Evolutionary conservation across 257 asterid species (phyloP).

Genomic region (Oldenlandia corymbosa): DNA sequence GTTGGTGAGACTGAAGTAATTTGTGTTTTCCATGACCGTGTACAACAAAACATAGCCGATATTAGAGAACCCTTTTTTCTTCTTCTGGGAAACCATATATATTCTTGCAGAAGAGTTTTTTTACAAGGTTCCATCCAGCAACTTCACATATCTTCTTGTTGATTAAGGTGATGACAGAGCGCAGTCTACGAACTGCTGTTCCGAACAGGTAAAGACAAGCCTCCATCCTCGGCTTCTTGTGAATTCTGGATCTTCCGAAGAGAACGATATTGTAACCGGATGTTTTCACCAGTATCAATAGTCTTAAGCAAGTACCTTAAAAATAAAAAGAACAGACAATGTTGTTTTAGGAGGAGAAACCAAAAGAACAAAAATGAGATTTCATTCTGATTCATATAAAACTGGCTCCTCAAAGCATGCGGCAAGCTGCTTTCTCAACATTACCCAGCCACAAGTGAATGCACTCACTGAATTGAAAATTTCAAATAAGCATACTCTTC

Average conservation of each 20-base stretch:
- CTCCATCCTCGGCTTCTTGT: constrained; percentile 47
- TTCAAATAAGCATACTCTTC: too few relatives aligned
- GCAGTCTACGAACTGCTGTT: constrained; percentile 21
- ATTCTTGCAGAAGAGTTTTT: not conserved
- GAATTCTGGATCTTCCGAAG: constrained; percentile 52
- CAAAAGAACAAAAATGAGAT: too few relatives aligned
- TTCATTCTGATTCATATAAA: too few relatives aligned
- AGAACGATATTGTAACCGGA: constrained; percentile 87
- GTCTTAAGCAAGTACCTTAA: constrained; percentile 84
- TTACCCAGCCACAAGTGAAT: too few relatives aligned
- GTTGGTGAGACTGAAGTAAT: not conserved
- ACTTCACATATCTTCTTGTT: too few relatives aligned
- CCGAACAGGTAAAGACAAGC: constrained; percentile 52
- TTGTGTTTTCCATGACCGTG: not conserved
- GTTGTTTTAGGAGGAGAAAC: too few relatives aligned
- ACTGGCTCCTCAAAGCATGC: too few relatives aligned
- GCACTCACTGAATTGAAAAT: too few relatives aligned
- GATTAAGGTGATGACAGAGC: not conserved
- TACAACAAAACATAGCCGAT: too few relatives aligned
- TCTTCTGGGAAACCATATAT: not conserved
- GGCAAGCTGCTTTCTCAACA: too few relatives aligned
- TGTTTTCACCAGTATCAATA: constrained; percentile 75
- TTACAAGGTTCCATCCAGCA: not conserved
- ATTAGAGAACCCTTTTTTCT: not conserved
- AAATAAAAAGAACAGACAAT: too few relatives aligned